Conservation (phyloP, 176 grass and related monocot genomes). For the Echinochloa phyllopogon region DNA sequence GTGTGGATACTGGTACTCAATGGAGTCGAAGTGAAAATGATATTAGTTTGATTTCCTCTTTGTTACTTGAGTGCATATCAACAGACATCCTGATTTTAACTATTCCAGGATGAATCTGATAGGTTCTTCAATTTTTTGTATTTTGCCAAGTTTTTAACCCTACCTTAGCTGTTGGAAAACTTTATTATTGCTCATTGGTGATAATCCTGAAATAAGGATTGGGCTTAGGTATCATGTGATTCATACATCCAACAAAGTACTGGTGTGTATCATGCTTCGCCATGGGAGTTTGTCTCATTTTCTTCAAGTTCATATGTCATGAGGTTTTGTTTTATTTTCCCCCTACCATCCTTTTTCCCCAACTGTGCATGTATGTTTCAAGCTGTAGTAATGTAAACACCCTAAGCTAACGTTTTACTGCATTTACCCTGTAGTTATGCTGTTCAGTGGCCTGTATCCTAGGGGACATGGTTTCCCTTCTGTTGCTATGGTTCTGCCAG, state of each 20-base stretch:
- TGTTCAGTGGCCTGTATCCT: constrained; percentile 57
- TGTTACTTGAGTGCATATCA: not conserved
- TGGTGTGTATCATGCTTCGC: not conserved
- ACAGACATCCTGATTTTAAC: not conserved
- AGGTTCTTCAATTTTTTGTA: not conserved
- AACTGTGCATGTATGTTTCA: not conserved
- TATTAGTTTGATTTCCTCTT: not conserved
- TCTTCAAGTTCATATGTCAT: constrained; percentile 3
- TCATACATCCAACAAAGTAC: not conserved
- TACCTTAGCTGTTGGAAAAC: not conserved
- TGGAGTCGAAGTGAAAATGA: not conserved
- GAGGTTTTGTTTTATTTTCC: not conserved
- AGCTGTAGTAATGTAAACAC: not conserved
- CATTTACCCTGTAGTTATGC: constrained; percentile 56
- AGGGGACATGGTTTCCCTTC: constrained; percentile 52
- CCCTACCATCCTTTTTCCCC: not conserved
- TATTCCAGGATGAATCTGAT: constrained; percentile 2
- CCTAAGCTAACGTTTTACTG: not conserved
- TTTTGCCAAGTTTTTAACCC: not conserved
- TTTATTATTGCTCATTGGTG: not conserved
- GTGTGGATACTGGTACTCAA: not conserved
- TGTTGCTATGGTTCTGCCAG: constrained; percentile 56
- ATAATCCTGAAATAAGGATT: not conserved
- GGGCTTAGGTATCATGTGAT: not conserved
- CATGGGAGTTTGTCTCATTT: not conserved